These are phyloP conservation scores for Torrubiella hemipterigena DNA, from an alignment of 2,329 filamentous ascomycete genomes.

Conservation along the genomic window DNA sequence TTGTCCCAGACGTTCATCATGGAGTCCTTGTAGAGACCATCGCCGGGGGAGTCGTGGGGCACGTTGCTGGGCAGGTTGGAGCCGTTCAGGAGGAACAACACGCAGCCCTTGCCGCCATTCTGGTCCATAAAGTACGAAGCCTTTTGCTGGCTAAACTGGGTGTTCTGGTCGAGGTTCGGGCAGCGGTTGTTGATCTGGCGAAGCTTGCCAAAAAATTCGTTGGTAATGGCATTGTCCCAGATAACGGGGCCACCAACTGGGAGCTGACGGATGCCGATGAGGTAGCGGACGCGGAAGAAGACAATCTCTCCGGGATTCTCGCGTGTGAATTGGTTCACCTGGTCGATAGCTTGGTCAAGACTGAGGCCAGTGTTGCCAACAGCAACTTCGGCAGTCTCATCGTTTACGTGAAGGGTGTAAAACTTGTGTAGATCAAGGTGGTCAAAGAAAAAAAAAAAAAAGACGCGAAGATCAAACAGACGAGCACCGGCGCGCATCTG, in stretches of 20 bases:
- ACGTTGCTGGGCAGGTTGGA: constrained; percentile 10
- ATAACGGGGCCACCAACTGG: constrained; percentile 14
- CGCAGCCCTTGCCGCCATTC: constrained; percentile 20
- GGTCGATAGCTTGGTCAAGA: constrained; percentile 26
- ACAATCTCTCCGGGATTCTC: constrained; percentile 31
- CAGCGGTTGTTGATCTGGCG: constrained; percentile 27
- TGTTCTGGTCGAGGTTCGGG: constrained; percentile 11
- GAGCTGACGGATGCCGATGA: constrained; percentile 24
- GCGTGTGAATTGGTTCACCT: constrained; percentile 31
- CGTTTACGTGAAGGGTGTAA: constrained; percentile 28
- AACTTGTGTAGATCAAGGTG: constrained; percentile 16
- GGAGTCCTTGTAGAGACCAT: constrained; percentile 17
- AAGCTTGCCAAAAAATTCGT: constrained; percentile 29
- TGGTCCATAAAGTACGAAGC: constrained; percentile 17
- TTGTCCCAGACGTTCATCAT: constrained; percentile 14
- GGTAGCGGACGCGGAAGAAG: constrained; percentile 32
- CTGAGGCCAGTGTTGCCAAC: constrained; percentile 32
- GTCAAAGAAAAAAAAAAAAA: constrained; percentile 12
- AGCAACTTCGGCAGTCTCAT: constrained; percentile 19
- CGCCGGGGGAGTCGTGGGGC: constrained; percentile 12
- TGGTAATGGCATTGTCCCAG: constrained; percentile 25
- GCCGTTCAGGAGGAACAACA: constrained; percentile 16
- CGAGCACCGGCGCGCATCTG: constrained; percentile 32
- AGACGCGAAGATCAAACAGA: constrained; percentile 34
- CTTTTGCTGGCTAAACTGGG: constrained; percentile 14